Evolutionary conservation across 2,329 filamentous ascomycete species (phyloP), one percentile per base, ranked within the genome.

Genomic region (Xylariaceae sp.): DNA sequence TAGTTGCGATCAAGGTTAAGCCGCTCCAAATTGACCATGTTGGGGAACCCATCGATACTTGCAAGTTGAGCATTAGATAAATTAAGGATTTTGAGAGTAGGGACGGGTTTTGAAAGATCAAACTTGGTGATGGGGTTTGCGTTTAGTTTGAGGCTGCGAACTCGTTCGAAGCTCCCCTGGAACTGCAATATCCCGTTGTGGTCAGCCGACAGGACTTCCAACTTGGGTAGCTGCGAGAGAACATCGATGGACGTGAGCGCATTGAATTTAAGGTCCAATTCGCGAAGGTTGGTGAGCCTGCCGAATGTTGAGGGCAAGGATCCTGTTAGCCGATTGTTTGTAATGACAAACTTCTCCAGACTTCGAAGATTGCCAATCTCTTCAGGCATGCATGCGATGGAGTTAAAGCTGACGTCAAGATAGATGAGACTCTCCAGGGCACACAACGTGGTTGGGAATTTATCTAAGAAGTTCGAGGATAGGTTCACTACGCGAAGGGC

Each of bases 111-210:
- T 52, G 83, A 84, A 48, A 99, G 84, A 67, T 95, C 90, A 65
- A 99, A 99, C 63, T 92, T 90, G 13, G 94, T 97, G 63, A 99
- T 85, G 0, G 94, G 94, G 70, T 96, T 97, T 62, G 94, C 92
- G 72, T 99, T 96, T 63, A 99, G 80, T 69, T 93, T 90, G 57
- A 99, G 79, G 45, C 89, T 87, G 58, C 92, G 86, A 18, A 99
- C 83, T 65, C 88, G 88, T 51, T 89, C 82, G 69, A 99, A 99
- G n/a, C 85, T 86, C 47, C 92, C 92, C 63, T 89, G 87, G 69
- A 97, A 97, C 53, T 89, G 88, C 0, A 92, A 95, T 52, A 99
- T 89, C 52, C 85, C 84, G 73, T 99, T 99, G 79, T 99, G 93
- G 51, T 96, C 93, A 41, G 93, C 88, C 60, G 91, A 89, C 23